Percentiles rank a stretch among this genome's conserved stretches.
Evolutionary conservation across 2,329 filamentous ascomycete species (phyloP).

Genomic region (Botryotinia narcissicola): DNA sequence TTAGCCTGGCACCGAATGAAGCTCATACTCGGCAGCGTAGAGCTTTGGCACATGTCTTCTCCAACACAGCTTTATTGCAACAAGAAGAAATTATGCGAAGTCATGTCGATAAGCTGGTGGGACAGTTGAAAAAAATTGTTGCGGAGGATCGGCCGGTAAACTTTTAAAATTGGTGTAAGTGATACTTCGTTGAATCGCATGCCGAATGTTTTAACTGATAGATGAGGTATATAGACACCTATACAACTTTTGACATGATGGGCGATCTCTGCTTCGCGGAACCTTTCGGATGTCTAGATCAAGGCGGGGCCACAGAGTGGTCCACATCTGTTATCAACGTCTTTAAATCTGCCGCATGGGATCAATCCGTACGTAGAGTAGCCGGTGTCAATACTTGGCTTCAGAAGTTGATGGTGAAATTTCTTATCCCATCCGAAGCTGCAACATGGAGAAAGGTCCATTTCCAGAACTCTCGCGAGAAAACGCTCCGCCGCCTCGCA

Average conservation of each 20-base stretch:
- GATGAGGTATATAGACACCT: slow-evolving; percentile 22
- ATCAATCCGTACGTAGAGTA: slow-evolving; percentile 11
- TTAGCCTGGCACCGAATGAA: slow-evolving; percentile 14
- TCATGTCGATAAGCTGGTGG: slow-evolving; percentile 18
- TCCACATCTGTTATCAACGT: slow-evolving; percentile 20
- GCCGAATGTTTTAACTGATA: background rate
- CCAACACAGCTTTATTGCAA: slow-evolving; percentile 35
- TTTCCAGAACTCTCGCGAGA: slow-evolving; percentile 16
- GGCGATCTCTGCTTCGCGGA: slow-evolving; percentile 46
- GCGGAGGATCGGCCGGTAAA: background rate
- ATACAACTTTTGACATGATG: slow-evolving; percentile 41
- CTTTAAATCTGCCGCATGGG: slow-evolving; percentile 19
- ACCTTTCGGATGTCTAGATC: slow-evolving; percentile 39
- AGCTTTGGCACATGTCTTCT: slow-evolving; percentile 36
- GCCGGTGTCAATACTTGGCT: slow-evolving; percentile 15
- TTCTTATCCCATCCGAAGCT: slow-evolving; percentile 16
- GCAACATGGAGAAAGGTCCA: slow-evolving; percentile 16
- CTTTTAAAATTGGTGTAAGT: slow-evolving; percentile 9
- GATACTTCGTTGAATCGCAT: background rate
- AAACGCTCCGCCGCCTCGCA: slow-evolving; percentile 16
- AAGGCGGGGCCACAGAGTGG: slow-evolving; percentile 26
- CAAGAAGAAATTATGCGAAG: slow-evolving; percentile 32
- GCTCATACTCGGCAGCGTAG: slow-evolving; percentile 34
- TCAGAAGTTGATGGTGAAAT: slow-evolving; percentile 6
- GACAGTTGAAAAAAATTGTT: background rate